Evolutionary conservation across 2,329 filamentous ascomycete species (phyloP).

Genomic region (Pseudofabraea citricarpa): DNA sequence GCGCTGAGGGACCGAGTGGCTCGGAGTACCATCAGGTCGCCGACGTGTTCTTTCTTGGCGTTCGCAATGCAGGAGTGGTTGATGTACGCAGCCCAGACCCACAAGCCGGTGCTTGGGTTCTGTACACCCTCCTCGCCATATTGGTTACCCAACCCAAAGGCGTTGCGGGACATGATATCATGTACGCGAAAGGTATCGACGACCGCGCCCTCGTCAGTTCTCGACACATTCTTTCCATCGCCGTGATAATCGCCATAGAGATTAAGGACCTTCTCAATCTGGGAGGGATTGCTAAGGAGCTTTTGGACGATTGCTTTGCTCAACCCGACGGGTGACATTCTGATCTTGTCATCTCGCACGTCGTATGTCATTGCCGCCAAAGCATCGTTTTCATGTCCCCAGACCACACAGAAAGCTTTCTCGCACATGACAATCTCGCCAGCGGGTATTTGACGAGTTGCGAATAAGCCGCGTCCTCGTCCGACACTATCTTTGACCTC

Average conservation of each 20-base stretch:
- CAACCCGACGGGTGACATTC: slow-evolving; percentile 18
- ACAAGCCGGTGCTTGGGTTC: slow-evolving; percentile 36
- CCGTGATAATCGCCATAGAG: slow-evolving; percentile 27
- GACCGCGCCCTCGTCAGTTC: slow-evolving; percentile 32
- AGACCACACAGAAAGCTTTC: slow-evolving; percentile 40
- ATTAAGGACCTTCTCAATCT: slow-evolving; percentile 24
- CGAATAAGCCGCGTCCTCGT: slow-evolving; percentile 46
- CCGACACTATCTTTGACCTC: slow-evolving; percentile 34
- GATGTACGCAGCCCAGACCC: slow-evolving; percentile 41
- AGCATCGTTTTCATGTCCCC: slow-evolving; percentile 24
- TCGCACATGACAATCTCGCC: slow-evolving; percentile 51
- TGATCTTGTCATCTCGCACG: slow-evolving; percentile 10
- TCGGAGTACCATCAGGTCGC: slow-evolving; percentile 47
- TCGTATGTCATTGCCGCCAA: slow-evolving; percentile 29
- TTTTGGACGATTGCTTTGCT: slow-evolving; percentile 31
- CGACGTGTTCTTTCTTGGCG: slow-evolving; percentile 42
- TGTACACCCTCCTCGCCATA: slow-evolving; percentile 16
- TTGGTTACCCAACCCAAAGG: slow-evolving; percentile 33
- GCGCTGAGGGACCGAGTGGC: slow-evolving; percentile 38
- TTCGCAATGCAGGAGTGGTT: slow-evolving; percentile 50
- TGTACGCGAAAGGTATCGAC: slow-evolving; percentile 46
- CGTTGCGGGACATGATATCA: slow-evolving; percentile 37
- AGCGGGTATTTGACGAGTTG: slow-evolving; percentile 37
- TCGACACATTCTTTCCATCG: slow-evolving; percentile 22
- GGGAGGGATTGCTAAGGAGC: slow-evolving; percentile 29